Percentiles rank a stretch among this genome's conserved stretches.
Conservation (phyloP, 257 asterid species). For the Buddleja alternifolia region DNA sequence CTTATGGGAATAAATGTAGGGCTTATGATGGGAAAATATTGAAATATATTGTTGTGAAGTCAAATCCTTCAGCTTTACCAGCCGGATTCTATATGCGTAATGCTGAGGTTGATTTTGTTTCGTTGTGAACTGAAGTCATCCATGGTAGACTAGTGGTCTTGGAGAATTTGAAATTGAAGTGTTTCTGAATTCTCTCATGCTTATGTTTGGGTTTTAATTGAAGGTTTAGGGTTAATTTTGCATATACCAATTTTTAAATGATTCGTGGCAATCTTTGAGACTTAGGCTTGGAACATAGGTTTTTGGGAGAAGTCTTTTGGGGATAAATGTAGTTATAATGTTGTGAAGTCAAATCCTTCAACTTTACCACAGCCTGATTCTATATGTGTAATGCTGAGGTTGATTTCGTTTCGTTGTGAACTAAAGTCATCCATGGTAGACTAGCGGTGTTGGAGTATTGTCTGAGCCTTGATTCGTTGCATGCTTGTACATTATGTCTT, state of each 20-base stretch:
- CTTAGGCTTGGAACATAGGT: no score
- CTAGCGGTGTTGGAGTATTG: not conserved
- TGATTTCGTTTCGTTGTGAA: not conserved
- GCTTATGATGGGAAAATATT: conserved; percentile 5
- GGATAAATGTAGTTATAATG: no score
- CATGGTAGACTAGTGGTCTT: not conserved
- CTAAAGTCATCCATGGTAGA: not conserved
- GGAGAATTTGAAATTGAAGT: no score
- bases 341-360: not conserved
- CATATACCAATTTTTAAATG: no score
- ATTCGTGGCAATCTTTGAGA: no score
- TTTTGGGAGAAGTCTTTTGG: no score
- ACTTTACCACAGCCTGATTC: conserved; percentile 7
- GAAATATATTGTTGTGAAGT: not conserved
- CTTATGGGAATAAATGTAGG: conserved; percentile 4
- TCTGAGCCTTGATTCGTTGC: not conserved
- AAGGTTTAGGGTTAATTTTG: no score
- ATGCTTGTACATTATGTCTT: conserved; percentile 9
- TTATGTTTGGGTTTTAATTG: no score
- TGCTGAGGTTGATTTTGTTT: not conserved
- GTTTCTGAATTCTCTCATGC: no score
- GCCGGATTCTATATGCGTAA: conserved; percentile 1
- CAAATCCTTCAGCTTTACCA: not conserved
- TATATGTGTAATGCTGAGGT: not conserved
- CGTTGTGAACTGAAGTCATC: not conserved